Evolutionary conservation across 208 protist species (phyloP).

Genomic region (Wallacemonas sp.): DNA sequence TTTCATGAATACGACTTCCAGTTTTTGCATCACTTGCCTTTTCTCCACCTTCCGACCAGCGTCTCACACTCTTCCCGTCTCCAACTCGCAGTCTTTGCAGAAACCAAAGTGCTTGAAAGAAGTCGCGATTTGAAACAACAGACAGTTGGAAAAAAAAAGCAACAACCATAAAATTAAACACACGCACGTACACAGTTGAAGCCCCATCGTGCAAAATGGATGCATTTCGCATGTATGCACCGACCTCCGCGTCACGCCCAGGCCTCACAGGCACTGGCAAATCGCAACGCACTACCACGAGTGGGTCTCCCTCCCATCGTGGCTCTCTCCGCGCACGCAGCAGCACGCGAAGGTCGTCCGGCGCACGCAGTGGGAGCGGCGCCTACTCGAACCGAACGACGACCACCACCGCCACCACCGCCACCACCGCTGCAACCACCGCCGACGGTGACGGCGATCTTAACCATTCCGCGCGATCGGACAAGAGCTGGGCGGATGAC

Average conservation of each 20-base stretch:
- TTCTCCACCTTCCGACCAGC: too few species aligned
- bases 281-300: not conserved
- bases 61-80: too few species aligned
- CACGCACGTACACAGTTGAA: too few species aligned
- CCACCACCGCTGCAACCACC: not conserved
- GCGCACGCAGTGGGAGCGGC: not conserved
- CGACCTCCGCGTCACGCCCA: not conserved
- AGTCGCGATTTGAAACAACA: not conserved
- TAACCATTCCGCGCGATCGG: too few species aligned
- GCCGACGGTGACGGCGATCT: too few species aligned
- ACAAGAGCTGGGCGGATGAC: too few species aligned
- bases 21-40: too few species aligned
- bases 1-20: too few species aligned
- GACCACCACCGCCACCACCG: not conserved
- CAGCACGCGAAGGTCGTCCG: not conserved
- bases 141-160: too few species aligned
- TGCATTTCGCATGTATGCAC: conserved; percentile 14
- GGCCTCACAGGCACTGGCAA: not conserved
- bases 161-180: too few species aligned
- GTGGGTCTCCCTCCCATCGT: not conserved
- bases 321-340: not conserved
- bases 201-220: conserved; percentile 3
- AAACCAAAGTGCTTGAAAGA: too few species aligned
- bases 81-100: too few species aligned
- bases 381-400: not conserved